These are phyloP conservation scores for Ophiostoma sp. DNA, from an alignment of 2,329 filamentous ascomycete species.

Conservation along the genomic window DNA sequence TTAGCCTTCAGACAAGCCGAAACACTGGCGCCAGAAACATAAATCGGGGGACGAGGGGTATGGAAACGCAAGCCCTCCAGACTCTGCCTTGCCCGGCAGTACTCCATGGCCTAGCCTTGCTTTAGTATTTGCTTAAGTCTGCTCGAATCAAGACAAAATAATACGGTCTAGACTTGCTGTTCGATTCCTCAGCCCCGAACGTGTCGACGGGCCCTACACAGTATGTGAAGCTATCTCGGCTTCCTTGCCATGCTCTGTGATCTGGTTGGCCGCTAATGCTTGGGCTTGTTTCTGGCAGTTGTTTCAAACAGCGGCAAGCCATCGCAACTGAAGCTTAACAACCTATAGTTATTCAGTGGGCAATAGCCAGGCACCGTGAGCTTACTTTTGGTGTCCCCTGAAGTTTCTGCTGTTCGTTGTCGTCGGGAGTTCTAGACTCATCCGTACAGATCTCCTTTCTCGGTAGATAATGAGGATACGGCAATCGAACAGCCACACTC, in stretches of 20 bases:
- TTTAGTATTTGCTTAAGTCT: too few species aligned
- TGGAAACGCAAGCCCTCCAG: not conserved
- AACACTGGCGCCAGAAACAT: not conserved
- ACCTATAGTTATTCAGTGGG: not conserved
- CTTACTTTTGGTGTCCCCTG: too few species aligned
- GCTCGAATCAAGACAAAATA: too few species aligned
- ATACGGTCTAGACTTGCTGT: not conserved
- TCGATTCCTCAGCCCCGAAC: not conserved
- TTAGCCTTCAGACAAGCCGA: not conserved
- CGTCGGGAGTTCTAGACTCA: not conserved
- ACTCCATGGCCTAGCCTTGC: too few species aligned
- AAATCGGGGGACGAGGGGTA: not conserved
- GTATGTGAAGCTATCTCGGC: not conserved
- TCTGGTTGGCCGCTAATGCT: not conserved
- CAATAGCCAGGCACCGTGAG: not conserved
- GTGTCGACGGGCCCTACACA: slow-evolving; percentile 4
- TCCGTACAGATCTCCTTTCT: not conserved
- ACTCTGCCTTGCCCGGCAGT: too few species aligned
- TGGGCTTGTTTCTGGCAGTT: not conserved
- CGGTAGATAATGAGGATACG: not conserved
- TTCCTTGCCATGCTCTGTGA: not conserved
- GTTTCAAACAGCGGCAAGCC: not conserved
- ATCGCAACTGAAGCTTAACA: slow-evolving; percentile 7
- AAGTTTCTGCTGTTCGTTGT: too few species aligned
- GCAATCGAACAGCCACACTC: not conserved